phyloP scores from a whole-genome alignment of 345 rosid species.

The Eucalyptus marginata region DNA sequence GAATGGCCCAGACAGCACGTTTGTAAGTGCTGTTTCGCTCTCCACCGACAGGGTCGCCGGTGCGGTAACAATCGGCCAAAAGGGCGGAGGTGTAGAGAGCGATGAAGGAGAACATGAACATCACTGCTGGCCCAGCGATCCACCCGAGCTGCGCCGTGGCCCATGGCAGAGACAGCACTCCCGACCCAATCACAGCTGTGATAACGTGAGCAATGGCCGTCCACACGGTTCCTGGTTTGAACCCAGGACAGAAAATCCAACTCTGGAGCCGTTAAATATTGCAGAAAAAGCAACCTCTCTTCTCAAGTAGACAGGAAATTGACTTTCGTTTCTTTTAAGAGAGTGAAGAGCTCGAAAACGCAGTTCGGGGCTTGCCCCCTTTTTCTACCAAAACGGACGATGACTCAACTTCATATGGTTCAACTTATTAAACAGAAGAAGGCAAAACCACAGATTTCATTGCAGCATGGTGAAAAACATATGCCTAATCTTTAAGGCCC shows the following conservation, averaged over 20 bases:
- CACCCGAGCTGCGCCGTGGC: constrained; percentile 71
- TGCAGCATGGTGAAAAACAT: no score
- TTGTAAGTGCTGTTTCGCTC: constrained; percentile 60
- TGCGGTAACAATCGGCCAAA: constrained; percentile 52
- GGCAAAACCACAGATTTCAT: no score
- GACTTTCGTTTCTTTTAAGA: no score
- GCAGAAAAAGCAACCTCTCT: background rate
- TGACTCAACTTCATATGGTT: no score
- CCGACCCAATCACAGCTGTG: constrained; percentile 66
- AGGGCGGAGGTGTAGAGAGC: constrained; percentile 52
- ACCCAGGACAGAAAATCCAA: background rate
- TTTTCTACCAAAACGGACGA: no score
- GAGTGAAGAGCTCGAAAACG: no score
- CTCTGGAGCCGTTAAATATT: background rate
- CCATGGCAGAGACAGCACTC: constrained; percentile 51
- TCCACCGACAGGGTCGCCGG: constrained; percentile 47
- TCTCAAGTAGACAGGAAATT: no score
- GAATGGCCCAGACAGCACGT: constrained; percentile 49
- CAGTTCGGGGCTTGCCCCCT: no score
- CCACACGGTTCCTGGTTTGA: constrained; percentile 36
- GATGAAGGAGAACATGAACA: constrained; percentile 57
- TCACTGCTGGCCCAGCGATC: constrained; percentile 52
- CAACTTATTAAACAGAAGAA: no score
- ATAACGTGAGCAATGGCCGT: constrained; percentile 42
- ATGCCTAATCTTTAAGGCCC: no score